These are phyloP conservation scores for Kodamaea plutei DNA, from an alignment of 1,139 yeast genomes.

Conservation along the genomic window DNA sequence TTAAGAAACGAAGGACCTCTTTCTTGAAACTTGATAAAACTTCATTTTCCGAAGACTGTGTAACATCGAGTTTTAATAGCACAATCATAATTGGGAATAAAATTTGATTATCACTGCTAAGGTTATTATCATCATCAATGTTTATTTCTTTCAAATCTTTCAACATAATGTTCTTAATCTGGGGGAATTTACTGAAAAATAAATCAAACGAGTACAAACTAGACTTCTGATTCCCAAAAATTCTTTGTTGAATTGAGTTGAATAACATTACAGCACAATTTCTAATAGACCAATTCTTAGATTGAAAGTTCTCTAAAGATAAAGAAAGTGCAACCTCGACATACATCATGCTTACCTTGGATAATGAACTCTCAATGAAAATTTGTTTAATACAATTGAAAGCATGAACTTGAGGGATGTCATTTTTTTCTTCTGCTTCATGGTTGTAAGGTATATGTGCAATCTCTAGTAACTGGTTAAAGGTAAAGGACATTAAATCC, in stretches of 20 bases:
- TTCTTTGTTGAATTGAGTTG: slow-evolving; percentile 71
- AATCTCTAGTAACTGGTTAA: slow-evolving; percentile 47
- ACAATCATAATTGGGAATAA: slow-evolving; percentile 74
- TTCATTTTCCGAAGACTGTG: slow-evolving; percentile 4
- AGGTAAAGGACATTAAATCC: slow-evolving; percentile 27
- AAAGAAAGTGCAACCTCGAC: slow-evolving; percentile 57
- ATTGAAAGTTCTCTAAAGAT: slow-evolving; percentile 58
- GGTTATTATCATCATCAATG: no score
- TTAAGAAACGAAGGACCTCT: slow-evolving; percentile 10
- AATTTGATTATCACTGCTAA: slow-evolving; percentile 25
- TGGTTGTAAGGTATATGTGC: slow-evolving; percentile 48
- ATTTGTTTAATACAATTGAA: slow-evolving; percentile 77
- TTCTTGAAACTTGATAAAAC: slow-evolving; percentile 10
- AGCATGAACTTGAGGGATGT: slow-evolving; percentile 90
- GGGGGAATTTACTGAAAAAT: slow-evolving; percentile 62
- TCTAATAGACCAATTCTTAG: slow-evolving; percentile 77
- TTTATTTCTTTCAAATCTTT: no score
- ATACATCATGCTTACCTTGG: slow-evolving; percentile 48
- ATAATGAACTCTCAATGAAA: slow-evolving; percentile 62
- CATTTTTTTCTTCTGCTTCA: slow-evolving; percentile 52
- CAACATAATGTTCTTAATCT: slow-evolving; percentile 47
- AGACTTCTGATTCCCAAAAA: slow-evolving; percentile 63
- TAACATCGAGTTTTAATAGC: slow-evolving; percentile 51
- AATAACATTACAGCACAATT: slow-evolving; percentile 94
- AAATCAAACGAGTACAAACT: slow-evolving; percentile 21